Evolutionary conservation across 1,284 basidiomycete genomes (phyloP).

Genomic region (Apiotrichum gamsii): DNA sequence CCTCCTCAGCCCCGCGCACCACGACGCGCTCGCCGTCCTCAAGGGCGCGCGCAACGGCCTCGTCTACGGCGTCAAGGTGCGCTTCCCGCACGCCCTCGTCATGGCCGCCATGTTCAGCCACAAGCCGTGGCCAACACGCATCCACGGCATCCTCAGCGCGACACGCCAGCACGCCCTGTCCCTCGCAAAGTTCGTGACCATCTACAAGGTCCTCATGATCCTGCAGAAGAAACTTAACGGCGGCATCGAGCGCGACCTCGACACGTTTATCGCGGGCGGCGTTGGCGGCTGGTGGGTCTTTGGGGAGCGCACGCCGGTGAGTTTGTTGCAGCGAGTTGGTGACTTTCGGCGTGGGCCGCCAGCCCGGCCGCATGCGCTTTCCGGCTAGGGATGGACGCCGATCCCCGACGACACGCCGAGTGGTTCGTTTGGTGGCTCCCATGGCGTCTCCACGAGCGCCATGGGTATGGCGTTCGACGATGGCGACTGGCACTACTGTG

Average conservation of each 20-base stretch:
- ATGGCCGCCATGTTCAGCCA: conserved; percentile 95
- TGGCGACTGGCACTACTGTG: too few species aligned
- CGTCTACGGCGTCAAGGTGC: conserved; percentile 79
- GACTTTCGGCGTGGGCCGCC: too few species aligned
- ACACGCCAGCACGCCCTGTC: conserved; percentile 65
- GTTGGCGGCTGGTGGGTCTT: conserved; percentile 91
- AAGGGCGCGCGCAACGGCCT: conserved; percentile 94
- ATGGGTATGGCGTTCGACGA: too few species aligned
- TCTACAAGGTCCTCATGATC: conserved; percentile 84
- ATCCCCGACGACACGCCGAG: too few species aligned
- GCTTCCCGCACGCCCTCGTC: conserved; percentile 94
- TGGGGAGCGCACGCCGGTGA: conserved; percentile 76
- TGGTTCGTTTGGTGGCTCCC: too few species aligned
- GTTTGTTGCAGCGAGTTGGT: too few species aligned
- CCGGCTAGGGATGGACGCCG: too few species aligned
- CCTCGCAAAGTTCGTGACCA: conserved; percentile 83
- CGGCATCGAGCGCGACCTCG: conserved; percentile 70
- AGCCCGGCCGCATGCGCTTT: too few species aligned
- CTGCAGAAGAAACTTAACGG: conserved; percentile 72
- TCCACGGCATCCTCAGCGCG: conserved; percentile 66
- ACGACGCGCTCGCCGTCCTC: conserved; percentile 82
- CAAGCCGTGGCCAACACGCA: conserved; percentile 57
- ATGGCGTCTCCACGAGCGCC: too few species aligned
- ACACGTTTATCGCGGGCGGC: conserved; percentile 89
- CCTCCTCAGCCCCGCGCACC: conserved; percentile 59